These are phyloP conservation scores for Cladosporium sp. DNA, from an alignment of 2,329 filamentous ascomycete species.

Conservation along the genomic window DNA sequence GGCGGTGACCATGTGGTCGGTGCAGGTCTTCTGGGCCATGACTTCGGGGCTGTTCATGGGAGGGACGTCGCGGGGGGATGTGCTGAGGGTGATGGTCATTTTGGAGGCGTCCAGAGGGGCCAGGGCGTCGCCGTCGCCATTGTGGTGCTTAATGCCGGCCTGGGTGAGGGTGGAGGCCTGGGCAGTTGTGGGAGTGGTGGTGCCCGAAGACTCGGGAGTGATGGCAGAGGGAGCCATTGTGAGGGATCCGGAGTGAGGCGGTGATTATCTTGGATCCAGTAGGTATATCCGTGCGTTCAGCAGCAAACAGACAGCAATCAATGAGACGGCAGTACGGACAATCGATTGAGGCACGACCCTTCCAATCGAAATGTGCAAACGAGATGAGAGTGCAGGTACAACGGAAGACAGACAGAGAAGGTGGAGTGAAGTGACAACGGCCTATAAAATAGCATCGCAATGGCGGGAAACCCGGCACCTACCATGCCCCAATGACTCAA, in stretches of 20 bases:
- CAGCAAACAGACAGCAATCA: too few species aligned
- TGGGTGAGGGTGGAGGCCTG: slow-evolving; percentile 30
- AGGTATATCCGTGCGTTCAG: too few species aligned
- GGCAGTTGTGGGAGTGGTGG: slow-evolving; percentile 29
- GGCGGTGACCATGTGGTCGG: slow-evolving; percentile 81
- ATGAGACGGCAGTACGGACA: too few species aligned
- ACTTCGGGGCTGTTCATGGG: slow-evolving; percentile 34
- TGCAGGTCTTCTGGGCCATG: slow-evolving; percentile 43
- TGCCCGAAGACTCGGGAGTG: slow-evolving; percentile 31
- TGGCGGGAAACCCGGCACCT: too few species aligned
- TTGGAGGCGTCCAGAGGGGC: slow-evolving; percentile 41
- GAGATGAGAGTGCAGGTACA: too few species aligned
- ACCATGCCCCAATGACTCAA: too few species aligned
- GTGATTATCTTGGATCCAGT: too few species aligned
- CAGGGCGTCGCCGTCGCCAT: slow-evolving; percentile 17
- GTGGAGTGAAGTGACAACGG: too few species aligned
- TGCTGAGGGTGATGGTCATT: slow-evolving; percentile 37
- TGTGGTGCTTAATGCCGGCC: slow-evolving; percentile 32
- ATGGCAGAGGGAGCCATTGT: slow-evolving; percentile 28
- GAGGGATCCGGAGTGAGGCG: neutral
- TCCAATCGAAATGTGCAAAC: too few species aligned
- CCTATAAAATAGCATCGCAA: too few species aligned
- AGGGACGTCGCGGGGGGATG: slow-evolving; percentile 37
- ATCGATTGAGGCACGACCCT: too few species aligned
- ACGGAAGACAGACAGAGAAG: too few species aligned